Conservation (phyloP, 192 early-diverging fungal genomes). For the Mortierella claussenii region DNA sequence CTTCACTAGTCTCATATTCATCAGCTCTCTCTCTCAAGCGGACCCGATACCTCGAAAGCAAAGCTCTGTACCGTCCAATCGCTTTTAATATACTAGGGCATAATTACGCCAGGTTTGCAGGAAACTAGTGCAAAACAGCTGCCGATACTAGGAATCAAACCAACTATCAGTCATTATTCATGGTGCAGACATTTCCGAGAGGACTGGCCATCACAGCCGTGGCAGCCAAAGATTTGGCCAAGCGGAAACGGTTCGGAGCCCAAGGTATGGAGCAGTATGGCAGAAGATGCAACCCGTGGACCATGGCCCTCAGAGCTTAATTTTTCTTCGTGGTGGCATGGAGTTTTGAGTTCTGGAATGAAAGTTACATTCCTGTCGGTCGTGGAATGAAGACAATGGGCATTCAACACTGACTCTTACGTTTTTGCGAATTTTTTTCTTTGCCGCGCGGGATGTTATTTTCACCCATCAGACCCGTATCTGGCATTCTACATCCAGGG, state of each 20-base stretch:
- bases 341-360: slow-evolving; percentile 2
- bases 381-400: background rate
- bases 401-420: background rate
- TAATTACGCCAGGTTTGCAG: too few relatives aligned
- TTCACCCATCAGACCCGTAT: slow-evolving; percentile 33
- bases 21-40: background rate
- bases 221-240: slow-evolving; percentile 36
- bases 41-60: background rate
- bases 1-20: background rate
- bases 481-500: slow-evolving; percentile 34
- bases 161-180: too few relatives aligned
- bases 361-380: background rate
- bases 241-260: slow-evolving; percentile 40
- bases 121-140: too few relatives aligned
- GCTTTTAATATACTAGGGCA: too few relatives aligned
- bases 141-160: too few relatives aligned
- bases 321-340: background rate
- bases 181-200: slow-evolving; percentile 36
- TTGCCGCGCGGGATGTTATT: too few relatives aligned
- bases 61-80: too few relatives aligned
- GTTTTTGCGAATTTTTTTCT: too few relatives aligned
- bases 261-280: slow-evolving; percentile 28
- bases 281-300: too few relatives aligned
- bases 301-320: too few relatives aligned
- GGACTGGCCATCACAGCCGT: slow-evolving; percentile 36